Conservation (phyloP, 495 filamentous ascomycete genomes). For the Talaromyces proteolyticus region DNA sequence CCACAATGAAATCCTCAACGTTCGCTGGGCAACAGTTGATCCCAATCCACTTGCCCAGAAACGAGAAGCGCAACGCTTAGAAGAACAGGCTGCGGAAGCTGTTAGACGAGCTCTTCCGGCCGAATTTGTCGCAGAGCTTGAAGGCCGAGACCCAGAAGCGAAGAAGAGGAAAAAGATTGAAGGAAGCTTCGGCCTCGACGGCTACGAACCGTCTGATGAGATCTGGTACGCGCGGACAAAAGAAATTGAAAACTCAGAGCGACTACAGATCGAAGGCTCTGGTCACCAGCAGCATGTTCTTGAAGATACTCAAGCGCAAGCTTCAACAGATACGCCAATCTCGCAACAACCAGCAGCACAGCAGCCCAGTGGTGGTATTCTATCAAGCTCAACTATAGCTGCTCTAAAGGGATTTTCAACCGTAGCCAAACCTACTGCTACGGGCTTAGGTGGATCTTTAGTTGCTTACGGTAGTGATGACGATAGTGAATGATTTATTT, state of each 20-base stretch:
- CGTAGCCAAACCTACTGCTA: slow-evolving; percentile 38
- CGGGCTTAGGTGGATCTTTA: slow-evolving; percentile 54
- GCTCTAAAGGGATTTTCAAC: slow-evolving; percentile 53
- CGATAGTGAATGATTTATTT: slow-evolving; percentile 50
- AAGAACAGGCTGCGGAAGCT: slow-evolving; percentile 98
- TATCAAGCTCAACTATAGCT: slow-evolving; percentile 73
- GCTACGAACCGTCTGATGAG: slow-evolving; percentile 92
- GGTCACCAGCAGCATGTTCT: slow-evolving; percentile 40
- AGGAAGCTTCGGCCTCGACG: slow-evolving; percentile 79
- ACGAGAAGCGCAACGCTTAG: slow-evolving; percentile 79
- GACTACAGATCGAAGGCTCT: slow-evolving; percentile 35
- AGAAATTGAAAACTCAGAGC: slow-evolving; percentile 38
- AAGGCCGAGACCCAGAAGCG: slow-evolving; percentile 82
- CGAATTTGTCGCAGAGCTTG: slow-evolving; percentile 88
- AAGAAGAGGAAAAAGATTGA: slow-evolving; percentile 86
- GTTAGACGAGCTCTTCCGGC: slow-evolving; percentile 86
- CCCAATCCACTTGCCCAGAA: slow-evolving; percentile 95
- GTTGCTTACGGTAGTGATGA: slow-evolving; percentile 91
- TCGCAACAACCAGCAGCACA: slow-evolving; percentile 2
- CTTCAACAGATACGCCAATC: not conserved
- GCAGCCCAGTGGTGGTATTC: slow-evolving; percentile 53
- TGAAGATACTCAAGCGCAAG: slow-evolving; percentile 11
- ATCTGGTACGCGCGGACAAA: slow-evolving; percentile 75
- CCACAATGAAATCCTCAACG: slow-evolving; percentile 87
- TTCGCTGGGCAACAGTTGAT: slow-evolving; percentile 94